Percentiles rank a stretch among this genome's conserved stretches.
phyloP scores from a whole-genome alignment of 257 asterid species.

The Dorcoceras hygrometricum region DNA sequence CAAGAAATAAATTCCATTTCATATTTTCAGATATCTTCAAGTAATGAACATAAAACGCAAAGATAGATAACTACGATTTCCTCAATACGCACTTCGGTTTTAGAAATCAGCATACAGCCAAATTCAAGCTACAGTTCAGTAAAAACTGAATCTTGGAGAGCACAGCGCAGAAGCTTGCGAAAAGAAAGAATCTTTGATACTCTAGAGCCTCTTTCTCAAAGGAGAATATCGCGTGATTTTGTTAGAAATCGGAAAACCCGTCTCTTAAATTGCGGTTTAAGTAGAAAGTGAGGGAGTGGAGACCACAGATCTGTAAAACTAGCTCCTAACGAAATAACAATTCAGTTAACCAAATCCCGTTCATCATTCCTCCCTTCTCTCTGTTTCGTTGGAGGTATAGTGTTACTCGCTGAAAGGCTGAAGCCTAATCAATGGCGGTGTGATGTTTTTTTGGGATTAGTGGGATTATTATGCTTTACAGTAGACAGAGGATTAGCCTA shows the following conservation, averaged over 20 bases:
- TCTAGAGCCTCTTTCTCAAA: conserved; percentile 13
- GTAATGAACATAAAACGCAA: conserved; percentile 22
- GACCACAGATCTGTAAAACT: conserved; percentile 37
- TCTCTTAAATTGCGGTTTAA: conserved; percentile 12
- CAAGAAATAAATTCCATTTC: conserved; percentile 17
- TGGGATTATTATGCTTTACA: conserved; percentile 34
- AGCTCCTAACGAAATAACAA: conserved; percentile 13
- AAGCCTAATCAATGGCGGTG: conserved; percentile 22
- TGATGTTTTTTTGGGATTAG: conserved; percentile 26
- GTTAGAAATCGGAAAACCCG: conserved; percentile 29
- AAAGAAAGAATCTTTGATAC: conserved; percentile 21
- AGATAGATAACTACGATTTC: not conserved
- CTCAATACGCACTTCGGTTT: conserved; percentile 14
- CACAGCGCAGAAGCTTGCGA: conserved; percentile 7
- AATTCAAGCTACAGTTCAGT: not conserved
- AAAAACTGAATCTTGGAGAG: conserved; percentile 22
- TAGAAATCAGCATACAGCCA: conserved; percentile 9
- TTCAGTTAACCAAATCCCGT: not conserved
- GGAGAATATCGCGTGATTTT: conserved; percentile 7
- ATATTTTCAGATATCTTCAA: conserved; percentile 12
- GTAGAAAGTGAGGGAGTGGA: conserved; percentile 28
- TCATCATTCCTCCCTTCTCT: conserved; percentile 1
- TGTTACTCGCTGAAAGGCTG: not conserved
- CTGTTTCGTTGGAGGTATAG: not conserved
- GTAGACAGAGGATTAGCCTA: conserved; percentile 20